A percentile compares a stretch with the other conserved stretches of the same genome.
These are phyloP conservation scores for Cucurbita moschata DNA, from an alignment of 306 rosid genomes.

Conservation along the genomic window DNA sequence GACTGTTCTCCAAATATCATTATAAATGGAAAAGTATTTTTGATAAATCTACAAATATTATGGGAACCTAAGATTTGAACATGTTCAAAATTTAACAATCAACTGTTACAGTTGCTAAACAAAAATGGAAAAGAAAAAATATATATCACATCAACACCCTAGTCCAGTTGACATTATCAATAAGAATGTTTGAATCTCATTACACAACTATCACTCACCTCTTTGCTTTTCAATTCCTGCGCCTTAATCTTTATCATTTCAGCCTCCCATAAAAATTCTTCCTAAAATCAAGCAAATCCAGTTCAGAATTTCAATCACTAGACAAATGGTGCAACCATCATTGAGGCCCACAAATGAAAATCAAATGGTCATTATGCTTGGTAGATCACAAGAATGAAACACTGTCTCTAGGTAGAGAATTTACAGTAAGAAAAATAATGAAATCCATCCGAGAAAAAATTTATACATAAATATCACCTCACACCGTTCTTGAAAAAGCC, in stretches of 20 bases:
- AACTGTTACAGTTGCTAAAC: background rate
- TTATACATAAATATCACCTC: slow-evolving; percentile 37
- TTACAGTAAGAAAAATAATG: slow-evolving; percentile 7
- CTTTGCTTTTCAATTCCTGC: slow-evolving; percentile 91
- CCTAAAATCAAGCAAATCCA: slow-evolving; percentile 31
- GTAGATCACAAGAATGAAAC: background rate
- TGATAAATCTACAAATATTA: background rate
- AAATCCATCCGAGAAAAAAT: background rate
- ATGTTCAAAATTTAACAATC: background rate
- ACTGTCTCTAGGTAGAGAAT: background rate
- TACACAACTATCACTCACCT: slow-evolving; percentile 31
- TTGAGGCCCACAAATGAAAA: background rate
- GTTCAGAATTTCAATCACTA: background rate
- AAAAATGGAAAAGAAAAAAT: background rate
- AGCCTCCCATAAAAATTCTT: slow-evolving; percentile 93
- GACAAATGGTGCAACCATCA: background rate
- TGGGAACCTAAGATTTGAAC: background rate
- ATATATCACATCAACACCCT: background rate
- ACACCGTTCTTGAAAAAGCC: slow-evolving; percentile 91
- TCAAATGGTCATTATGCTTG: background rate
- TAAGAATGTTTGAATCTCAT: background rate
- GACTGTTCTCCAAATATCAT: background rate
- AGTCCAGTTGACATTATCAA: background rate
- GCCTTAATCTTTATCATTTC: slow-evolving; percentile 94
- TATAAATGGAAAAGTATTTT: background rate